Conservation (phyloP, 345 rosid species). For the Syzygium oleosum region DNA sequence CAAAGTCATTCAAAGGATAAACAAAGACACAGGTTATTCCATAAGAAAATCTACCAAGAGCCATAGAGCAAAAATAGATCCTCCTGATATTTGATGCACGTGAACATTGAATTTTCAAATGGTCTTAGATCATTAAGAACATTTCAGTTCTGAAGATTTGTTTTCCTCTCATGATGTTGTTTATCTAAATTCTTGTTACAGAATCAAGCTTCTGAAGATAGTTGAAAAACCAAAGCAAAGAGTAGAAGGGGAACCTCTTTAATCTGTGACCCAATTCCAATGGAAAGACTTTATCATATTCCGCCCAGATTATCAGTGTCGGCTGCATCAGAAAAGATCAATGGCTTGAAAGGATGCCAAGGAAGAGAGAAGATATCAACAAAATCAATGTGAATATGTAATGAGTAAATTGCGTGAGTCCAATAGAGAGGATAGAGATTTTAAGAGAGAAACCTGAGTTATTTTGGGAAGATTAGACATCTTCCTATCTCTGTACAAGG, state of each 20-base stretch:
- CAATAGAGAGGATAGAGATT: not conserved
- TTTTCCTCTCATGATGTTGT: not conserved
- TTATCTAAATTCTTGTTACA: not conserved
- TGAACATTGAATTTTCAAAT: not conserved
- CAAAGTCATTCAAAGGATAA: not conserved
- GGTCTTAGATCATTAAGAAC: not conserved
- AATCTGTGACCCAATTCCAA: conserved; percentile 9
- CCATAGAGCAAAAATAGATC: not conserved
- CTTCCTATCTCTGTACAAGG: conserved; percentile 2
- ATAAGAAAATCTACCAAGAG: not conserved
- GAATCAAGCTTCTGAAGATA: not conserved
- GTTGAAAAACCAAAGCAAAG: not conserved
- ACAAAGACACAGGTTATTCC: not conserved
- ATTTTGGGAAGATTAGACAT: conserved; percentile 6
- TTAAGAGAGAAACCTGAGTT: conserved; percentile 2
- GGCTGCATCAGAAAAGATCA: conserved; percentile 1
- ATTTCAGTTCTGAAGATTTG: not conserved
- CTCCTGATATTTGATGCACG: not conserved
- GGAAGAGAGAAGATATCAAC: not conserved
- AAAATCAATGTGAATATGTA: too few relatives aligned
- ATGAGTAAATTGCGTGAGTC: not conserved
- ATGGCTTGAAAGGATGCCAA: not conserved
- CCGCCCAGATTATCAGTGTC: conserved; percentile 4
- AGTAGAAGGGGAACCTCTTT: not conserved
- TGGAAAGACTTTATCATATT: conserved; percentile 7